Evolutionary conservation across 2,329 filamentous ascomycete genomes (phyloP), one percentile per base, ranked within the genome.

Genomic region (Trematosphaeria pertusa): DNA sequence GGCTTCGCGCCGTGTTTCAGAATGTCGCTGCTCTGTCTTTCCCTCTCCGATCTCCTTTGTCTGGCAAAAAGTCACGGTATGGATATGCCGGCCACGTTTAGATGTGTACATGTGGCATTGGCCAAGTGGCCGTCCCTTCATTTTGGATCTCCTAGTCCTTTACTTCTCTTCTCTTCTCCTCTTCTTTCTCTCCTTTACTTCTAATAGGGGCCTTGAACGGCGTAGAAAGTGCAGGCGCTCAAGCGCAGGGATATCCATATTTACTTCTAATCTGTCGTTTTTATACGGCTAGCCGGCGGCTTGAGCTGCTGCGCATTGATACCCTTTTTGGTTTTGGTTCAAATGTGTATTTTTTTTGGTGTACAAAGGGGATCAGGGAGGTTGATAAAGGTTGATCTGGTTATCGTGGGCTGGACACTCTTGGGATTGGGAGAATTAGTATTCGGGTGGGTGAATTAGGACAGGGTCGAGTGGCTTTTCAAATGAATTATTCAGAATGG

Each of bases 191-290:
- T 36, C 44, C 12, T 20, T 21, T 41, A 15, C 19, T 33, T 28
- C 20, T 26, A 33, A 28, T 42, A 34, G 38, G 28, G 30, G n/a
- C 40, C 40, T n/a, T 7, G 12, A 18, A 37, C 17, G 34, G 42
- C 43, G 37, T 50, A 50, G 38, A 46, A 37, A 28, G 37, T 33
- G 24, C 43, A 30, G 22, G 48, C 43, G 43, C 43, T 43, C 48
- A 33, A 31, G 48, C 48, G 48, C 48, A 34, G 21, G 36, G 30
- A 36, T 31, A 43, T 34, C 43, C 24, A 28, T 28, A 35, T 19
- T 14, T n/a, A n/a, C 35, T 20, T 21, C 24, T 43, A 34, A 30
- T 43, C 24, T 43, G 41, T 43, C 10, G 20, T 40, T 38, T 19
- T n/a, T n/a, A n/a, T 28, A 28, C 24, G 12, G 12, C 12, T 12